A percentile compares a stretch with the other conserved stretches of the same genome.
phyloP scores from a whole-genome alignment of 2,329 filamentous ascomycete genomes.

The Clarireedia hainanense region DNA sequence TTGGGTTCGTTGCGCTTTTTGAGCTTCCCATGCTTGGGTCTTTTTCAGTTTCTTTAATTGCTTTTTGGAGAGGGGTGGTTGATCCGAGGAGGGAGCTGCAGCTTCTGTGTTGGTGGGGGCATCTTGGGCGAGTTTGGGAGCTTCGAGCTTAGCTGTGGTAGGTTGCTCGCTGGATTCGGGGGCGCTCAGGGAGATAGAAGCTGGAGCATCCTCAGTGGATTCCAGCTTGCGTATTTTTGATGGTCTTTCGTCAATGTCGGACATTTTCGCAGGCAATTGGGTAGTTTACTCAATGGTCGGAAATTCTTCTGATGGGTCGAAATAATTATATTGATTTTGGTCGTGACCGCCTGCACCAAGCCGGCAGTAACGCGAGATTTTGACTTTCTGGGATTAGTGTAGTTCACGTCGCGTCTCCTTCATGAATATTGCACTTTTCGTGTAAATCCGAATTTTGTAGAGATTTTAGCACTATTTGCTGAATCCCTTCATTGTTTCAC shows the following conservation, averaged over 20 bases:
- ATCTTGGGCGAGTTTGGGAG: not conserved
- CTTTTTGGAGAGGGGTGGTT: constrained; percentile 63
- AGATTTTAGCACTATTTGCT: not conserved
- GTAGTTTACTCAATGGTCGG: too few relatives aligned
- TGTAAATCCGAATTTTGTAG: not conserved
- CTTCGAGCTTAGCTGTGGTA: not conserved
- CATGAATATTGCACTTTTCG: not conserved
- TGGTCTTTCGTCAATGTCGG: constrained; percentile 7
- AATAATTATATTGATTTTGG: not conserved
- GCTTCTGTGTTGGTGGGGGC: not conserved
- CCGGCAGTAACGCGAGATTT: not conserved
- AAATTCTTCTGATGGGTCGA: not conserved
- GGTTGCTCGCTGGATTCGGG: not conserved
- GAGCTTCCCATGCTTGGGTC: constrained; percentile 68
- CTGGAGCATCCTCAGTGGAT: not conserved
- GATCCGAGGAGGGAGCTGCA: not conserved
- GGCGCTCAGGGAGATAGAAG: not conserved
- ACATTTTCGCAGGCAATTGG: constrained; percentile 1
- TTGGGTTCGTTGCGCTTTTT: constrained; percentile 49
- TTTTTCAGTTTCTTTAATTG: constrained; percentile 73
- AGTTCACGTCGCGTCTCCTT: constrained; percentile 7
- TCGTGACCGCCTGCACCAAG: not conserved
- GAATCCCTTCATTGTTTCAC: not conserved
- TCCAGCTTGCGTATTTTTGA: constrained; percentile 8
- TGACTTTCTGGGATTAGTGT: not conserved